These are phyloP conservation scores for Eucalyptus leucophloia DNA, from an alignment of 345 rosid genomes.

Conservation along the genomic window DNA sequence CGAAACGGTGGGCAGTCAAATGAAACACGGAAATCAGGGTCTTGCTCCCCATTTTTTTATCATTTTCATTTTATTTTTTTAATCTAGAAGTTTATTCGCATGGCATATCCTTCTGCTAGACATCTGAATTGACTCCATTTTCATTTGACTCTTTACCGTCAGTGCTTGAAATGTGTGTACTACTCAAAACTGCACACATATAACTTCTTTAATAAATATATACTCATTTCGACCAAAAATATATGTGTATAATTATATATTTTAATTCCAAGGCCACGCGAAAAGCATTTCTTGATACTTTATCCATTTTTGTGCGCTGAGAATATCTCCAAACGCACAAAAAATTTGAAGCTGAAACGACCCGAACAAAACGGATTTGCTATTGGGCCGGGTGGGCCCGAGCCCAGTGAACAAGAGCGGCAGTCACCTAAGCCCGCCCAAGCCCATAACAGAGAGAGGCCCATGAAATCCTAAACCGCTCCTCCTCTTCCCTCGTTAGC, in stretches of 20 bases:
- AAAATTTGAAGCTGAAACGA: not conserved
- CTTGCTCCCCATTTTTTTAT: accelerated
- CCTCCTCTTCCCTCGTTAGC: not conserved
- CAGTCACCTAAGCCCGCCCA: not conserved
- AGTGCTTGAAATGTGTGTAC: not conserved
- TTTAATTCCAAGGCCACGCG: not conserved
- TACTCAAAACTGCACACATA: not conserved
- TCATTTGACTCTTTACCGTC: not conserved
- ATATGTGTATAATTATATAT: not conserved
- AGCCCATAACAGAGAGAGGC: not conserved
- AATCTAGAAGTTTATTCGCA: not conserved
- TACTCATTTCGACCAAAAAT: not conserved
- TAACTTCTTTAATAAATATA: not conserved
- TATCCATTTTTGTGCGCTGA: not conserved
- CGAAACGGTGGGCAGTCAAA: not conserved
- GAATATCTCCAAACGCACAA: not conserved
- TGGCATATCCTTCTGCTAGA: not conserved
- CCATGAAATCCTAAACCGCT: not conserved
- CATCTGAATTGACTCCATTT: not conserved
- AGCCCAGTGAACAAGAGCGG: not conserved
- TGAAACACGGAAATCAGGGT: not conserved
- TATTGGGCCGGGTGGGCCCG: not conserved
- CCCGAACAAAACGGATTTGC: not conserved
- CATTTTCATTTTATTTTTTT: not conserved
- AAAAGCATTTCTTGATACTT: not conserved